Percentiles rank a stretch among this genome's conserved stretches.
These are phyloP conservation scores for Tetrapyrgos nigripes DNA, from an alignment of 1,284 basidiomycete species.

Conservation along the genomic window DNA sequence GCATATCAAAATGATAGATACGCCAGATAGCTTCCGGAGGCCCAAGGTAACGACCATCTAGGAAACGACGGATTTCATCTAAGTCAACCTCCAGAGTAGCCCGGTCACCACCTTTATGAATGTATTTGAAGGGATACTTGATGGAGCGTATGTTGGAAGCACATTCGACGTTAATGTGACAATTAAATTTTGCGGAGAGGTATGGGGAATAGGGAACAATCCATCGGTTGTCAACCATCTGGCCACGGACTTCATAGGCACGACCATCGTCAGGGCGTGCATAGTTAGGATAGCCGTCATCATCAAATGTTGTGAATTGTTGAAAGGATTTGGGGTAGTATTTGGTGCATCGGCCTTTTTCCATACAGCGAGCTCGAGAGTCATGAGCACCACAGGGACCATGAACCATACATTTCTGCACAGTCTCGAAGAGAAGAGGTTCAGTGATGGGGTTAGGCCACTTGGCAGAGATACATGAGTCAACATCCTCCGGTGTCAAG, in stretches of 20 bases:
- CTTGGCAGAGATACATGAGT: conserved; percentile 45
- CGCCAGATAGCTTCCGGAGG: conserved; percentile 35
- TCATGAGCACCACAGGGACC: conserved; percentile 46
- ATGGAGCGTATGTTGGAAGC: conserved; percentile 35
- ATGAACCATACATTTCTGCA: conserved; percentile 50
- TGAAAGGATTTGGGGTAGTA: conserved; percentile 45
- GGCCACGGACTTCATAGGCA: conserved; percentile 25
- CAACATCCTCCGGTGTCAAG: conserved; percentile 39
- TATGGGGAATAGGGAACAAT: conserved; percentile 44
- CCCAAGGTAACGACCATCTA: conserved; percentile 40
- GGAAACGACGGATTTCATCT: conserved; percentile 38
- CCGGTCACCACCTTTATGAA: conserved; percentile 50
- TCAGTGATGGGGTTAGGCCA: conserved; percentile 46
- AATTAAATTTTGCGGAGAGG: conserved; percentile 33
- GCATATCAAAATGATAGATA: conserved; percentile 39
- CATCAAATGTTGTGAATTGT: conserved; percentile 38
- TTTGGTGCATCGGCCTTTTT: conserved; percentile 47
- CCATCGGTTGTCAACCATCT: conserved; percentile 34
- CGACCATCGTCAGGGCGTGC: conserved; percentile 38
- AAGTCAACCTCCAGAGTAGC: conserved; percentile 34
- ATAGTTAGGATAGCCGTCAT: conserved; percentile 46
- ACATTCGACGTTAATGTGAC: conserved; percentile 38
- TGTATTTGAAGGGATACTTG: too few species aligned
- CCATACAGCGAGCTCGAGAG: conserved; percentile 44
- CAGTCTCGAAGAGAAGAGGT: conserved; percentile 42